Evolutionary conservation across 2,329 filamentous ascomycete genomes (phyloP), one percentile per base, ranked within the genome.

Genomic region (Beauveria medogensis): DNA sequence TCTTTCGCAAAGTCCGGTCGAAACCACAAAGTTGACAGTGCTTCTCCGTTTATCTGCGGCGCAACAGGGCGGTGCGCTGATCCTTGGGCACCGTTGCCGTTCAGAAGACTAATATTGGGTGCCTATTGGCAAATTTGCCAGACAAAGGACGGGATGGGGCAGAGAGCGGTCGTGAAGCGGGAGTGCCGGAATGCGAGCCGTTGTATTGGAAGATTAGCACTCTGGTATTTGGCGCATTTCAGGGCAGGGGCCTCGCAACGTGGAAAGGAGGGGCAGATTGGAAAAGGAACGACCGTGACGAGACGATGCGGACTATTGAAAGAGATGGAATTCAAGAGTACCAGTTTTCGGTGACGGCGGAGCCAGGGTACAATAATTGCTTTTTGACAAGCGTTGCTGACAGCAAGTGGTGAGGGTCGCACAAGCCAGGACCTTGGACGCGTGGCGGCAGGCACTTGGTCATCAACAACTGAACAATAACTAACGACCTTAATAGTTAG

Each of bases 211-310:
- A 10, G 54, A 59, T 61, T 44, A 63, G 48, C 20, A 55, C 44
- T 43, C 30, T 62, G 63, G 62, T 63, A 62, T 63, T 62, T 59
- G 59, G 48, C 53, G 53, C 62, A 64, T 63, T 57, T 56, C 62
- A 63, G 43, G 52, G 22, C 56, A 40, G 40, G 26, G 34, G 18
- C n/a, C 43, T 20, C 20, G 26, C 40, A 41, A 37, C 43, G 30
- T 48, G 51, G n/a, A 41, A 55, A 24, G 51, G 59, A 61, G 59
- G 52, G 59, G 52, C 46, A 55, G 52, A n/a, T 14, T 43, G 16
- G 51, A 37, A 18, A 18, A 22, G n/a, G 28, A 51, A 22, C 22
- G 12, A 20, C 14, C 8, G 48, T 20, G 37, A 40, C 48, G 40
- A 12, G 37, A 40, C 48, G 40, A 12, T 14, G 34, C 18, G 26